Conservation (phyloP, 169 alveolate genomes). For the Perkinsus marinus region DNA sequence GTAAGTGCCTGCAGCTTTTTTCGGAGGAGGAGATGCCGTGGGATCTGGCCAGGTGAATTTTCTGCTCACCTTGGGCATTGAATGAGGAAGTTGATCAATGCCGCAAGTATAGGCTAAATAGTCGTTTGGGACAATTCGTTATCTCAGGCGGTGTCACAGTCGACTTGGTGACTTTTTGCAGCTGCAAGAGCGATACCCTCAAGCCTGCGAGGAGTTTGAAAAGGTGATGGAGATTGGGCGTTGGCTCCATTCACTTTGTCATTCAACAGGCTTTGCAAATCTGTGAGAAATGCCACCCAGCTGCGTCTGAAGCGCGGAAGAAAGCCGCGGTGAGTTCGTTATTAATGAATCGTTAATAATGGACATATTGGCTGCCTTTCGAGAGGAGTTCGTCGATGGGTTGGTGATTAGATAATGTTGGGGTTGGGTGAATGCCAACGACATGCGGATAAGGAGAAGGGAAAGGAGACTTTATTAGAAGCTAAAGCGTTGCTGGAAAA, state of each 20-base stretch:
- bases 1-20: neutral
- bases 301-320: neutral
- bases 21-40: neutral
- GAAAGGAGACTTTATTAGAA: neutral
- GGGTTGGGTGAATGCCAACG: neutral
- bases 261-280: neutral
- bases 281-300: neutral
- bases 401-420: neutral
- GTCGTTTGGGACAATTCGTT: neutral
- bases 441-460: neutral
- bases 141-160: neutral
- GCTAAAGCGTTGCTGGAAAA: neutral
- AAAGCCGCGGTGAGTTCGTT: neutral
- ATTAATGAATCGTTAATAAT: no score
- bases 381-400: neutral
- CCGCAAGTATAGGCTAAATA: no score
- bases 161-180: neutral
- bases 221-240: neutral
- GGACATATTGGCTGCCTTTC: neutral
- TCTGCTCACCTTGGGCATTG: no score
- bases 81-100: no score
- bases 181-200: neutral
- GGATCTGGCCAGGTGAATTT: neutral
- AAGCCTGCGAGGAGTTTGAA: neutral
- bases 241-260: neutral